Evolutionary conservation across 1,139 yeast genomes (phyloP).

Genomic region (Geotrichum klebahnii): DNA sequence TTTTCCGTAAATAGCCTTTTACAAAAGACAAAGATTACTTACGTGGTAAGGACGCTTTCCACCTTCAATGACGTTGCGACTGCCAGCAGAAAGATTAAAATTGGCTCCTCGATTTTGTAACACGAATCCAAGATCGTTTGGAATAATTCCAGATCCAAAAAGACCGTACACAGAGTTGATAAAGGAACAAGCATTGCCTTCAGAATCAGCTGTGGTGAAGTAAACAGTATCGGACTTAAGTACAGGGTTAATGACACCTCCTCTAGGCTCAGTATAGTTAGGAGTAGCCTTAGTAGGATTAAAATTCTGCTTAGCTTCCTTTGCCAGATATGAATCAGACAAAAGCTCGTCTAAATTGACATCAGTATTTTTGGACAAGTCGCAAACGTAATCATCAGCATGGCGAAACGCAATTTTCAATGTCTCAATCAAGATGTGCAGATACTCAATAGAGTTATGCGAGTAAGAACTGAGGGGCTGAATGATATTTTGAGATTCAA

Average conservation of each 20-base stretch:
- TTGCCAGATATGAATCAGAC: conserved; percentile 45
- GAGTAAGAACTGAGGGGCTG: conserved; percentile 41
- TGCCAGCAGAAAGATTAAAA: conserved; percentile 58
- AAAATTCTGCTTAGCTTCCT: conserved; percentile 52
- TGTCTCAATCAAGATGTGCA: conserved; percentile 66
- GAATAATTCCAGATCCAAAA: conserved; percentile 72
- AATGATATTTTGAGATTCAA: conserved; percentile 45
- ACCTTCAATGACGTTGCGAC: conserved; percentile 61
- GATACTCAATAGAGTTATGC: conserved; percentile 69
- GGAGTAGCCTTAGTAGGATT: conserved; percentile 42
- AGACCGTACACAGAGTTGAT: conserved; percentile 69
- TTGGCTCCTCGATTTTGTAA: conserved; percentile 76
- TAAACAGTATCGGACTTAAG: conserved; percentile 75
- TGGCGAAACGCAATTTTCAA: conserved; percentile 71
- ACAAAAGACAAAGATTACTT: background rate
- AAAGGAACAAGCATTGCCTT: conserved; percentile 80
- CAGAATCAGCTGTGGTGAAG: conserved; percentile 61
- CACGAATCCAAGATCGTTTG: conserved; percentile 63
- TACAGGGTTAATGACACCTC: conserved; percentile 60
- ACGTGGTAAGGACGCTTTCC: conserved; percentile 70
- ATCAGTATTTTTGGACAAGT: conserved; percentile 37
- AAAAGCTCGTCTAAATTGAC: conserved; percentile 43
- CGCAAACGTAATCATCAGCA: conserved; percentile 70
- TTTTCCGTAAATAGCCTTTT: too few relatives aligned
- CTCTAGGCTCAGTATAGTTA: conserved; percentile 39